A percentile compares a stretch with the other conserved stretches of the same genome.
These are phyloP conservation scores for Berberis thunbergii DNA, from an alignment of 164 flowering plant genomes.

Conservation along the genomic window DNA sequence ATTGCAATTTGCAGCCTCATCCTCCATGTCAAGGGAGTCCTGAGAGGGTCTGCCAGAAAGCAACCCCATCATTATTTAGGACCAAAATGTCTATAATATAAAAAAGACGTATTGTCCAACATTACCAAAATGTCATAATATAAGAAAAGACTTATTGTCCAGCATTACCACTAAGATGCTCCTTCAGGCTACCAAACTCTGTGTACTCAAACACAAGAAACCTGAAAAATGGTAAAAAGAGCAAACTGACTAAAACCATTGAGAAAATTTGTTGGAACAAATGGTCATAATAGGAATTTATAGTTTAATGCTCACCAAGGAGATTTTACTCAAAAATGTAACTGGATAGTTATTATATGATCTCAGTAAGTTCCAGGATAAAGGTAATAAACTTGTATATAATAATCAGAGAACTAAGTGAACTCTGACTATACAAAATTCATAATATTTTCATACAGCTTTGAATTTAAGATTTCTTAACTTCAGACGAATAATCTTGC, in stretches of 20 bases:
- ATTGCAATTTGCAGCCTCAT: conserved; percentile 58
- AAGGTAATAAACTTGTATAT: no score
- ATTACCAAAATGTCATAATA: conserved; percentile 1
- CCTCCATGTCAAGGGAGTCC: conserved; percentile 84
- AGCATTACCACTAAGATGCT: conserved; percentile 64
- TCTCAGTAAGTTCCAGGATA: no score
- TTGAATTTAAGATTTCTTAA: no score
- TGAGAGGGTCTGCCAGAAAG: conserved; percentile 61
- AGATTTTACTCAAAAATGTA: no score
- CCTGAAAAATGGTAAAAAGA: conserved; percentile 27
- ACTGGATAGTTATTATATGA: no score
- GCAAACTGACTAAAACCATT: not conserved
- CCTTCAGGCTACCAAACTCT: conserved; percentile 73
- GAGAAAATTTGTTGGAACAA: not conserved
- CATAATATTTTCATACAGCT: no score
- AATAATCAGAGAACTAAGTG: no score
- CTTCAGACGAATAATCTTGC: no score
- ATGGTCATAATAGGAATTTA: no score
- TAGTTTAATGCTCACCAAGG: no score
- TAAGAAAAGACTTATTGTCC: conserved; percentile 1
- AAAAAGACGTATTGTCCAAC: conserved; percentile 1
- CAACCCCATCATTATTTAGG: conserved; percentile 3
- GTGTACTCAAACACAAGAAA: conserved; percentile 62
- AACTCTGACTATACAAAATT: no score
- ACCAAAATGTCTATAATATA: conserved; percentile 1